These are phyloP conservation scores for Epichloe uncinata DNA, from an alignment of 2,329 filamentous ascomycete species.

Conservation along the genomic window DNA sequence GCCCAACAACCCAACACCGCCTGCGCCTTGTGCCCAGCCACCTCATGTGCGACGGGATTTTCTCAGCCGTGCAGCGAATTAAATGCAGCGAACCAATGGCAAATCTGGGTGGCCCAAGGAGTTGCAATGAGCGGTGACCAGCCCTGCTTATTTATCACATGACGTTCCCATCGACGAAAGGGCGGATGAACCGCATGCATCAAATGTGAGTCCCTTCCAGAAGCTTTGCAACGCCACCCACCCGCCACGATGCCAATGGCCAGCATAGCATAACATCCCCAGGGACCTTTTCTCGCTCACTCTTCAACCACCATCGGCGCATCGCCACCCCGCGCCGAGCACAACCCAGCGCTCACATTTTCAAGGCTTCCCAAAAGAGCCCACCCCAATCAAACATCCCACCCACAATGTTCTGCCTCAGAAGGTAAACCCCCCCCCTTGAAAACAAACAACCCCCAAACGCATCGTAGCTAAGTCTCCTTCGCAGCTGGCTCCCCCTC, in stretches of 20 bases:
- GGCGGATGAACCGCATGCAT: no score
- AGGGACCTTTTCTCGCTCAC: not conserved
- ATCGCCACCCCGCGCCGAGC: no score
- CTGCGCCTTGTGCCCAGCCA: constrained; percentile 1
- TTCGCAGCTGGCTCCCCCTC: constrained; percentile 63
- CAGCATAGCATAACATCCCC: no score
- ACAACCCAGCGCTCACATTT: no score
- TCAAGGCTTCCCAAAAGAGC: not conserved
- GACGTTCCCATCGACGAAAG: no score
- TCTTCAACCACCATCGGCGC: not conserved
- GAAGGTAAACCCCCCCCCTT: constrained; percentile 34
- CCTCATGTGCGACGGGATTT: no score
- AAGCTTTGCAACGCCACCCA: no score
- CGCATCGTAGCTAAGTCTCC: not conserved
- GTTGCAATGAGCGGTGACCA: constrained; percentile 9
- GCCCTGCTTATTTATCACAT: no score
- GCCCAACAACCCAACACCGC: constrained; percentile 3
- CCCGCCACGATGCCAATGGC: no score
- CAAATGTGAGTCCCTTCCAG: no score
- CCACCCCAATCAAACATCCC: not conserved
- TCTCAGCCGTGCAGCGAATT: not conserved
- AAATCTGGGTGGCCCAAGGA: not conserved
- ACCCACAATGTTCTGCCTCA: constrained; percentile 44
- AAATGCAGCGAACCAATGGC: no score
- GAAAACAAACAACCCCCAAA: not conserved